These are phyloP conservation scores for Alternaria viburni DNA, from an alignment of 2,329 filamentous ascomycete species.

Conservation along the genomic window DNA sequence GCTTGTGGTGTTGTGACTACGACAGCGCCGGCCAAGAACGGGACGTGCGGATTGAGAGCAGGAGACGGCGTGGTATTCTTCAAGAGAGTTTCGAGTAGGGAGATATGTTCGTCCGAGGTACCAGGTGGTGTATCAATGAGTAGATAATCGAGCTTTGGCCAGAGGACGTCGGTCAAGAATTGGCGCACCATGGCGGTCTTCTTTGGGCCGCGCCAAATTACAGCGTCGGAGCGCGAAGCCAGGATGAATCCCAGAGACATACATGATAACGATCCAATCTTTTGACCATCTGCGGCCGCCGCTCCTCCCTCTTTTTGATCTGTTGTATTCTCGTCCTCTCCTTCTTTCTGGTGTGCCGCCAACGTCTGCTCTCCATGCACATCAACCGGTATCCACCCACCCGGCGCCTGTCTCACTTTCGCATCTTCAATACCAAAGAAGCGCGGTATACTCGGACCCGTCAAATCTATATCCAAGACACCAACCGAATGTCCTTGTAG, in stretches of 20 bases:
- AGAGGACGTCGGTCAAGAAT: slow-evolving; percentile 89
- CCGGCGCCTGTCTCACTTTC: slow-evolving; percentile 89
- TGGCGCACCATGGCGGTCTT: slow-evolving; percentile 99
- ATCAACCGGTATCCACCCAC: slow-evolving; percentile 88
- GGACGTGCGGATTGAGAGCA: slow-evolving; percentile 8
- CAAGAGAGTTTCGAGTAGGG: slow-evolving; percentile 82
- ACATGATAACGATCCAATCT: slow-evolving; percentile 72
- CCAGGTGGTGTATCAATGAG: slow-evolving; percentile 96
- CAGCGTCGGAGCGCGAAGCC: slow-evolving; percentile 81
- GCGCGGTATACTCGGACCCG: slow-evolving; percentile 92
- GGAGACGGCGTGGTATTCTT: slow-evolving; percentile 35
- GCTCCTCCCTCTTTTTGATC: not conserved
- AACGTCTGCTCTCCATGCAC: slow-evolving; percentile 68
- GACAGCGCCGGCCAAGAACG: slow-evolving; percentile 76
- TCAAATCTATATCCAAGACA: slow-evolving; percentile 94
- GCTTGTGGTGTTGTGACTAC: slow-evolving; percentile 97
- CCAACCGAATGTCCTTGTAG: slow-evolving; percentile 87
- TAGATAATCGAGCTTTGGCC: slow-evolving; percentile 86
- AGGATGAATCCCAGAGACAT: slow-evolving; percentile 96
- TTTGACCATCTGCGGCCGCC: slow-evolving; percentile 10
- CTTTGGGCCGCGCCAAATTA: slow-evolving; percentile 97
- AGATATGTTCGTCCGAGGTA: slow-evolving; percentile 96
- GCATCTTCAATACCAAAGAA: slow-evolving; percentile 88
- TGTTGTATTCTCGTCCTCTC: not conserved
- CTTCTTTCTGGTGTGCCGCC: slow-evolving; percentile 12